A percentile compares a stretch with the other conserved stretches of the same genome.
phyloP scores from a whole-genome alignment of 306 rosid genomes.

The Vachellia pachyceras region DNA sequence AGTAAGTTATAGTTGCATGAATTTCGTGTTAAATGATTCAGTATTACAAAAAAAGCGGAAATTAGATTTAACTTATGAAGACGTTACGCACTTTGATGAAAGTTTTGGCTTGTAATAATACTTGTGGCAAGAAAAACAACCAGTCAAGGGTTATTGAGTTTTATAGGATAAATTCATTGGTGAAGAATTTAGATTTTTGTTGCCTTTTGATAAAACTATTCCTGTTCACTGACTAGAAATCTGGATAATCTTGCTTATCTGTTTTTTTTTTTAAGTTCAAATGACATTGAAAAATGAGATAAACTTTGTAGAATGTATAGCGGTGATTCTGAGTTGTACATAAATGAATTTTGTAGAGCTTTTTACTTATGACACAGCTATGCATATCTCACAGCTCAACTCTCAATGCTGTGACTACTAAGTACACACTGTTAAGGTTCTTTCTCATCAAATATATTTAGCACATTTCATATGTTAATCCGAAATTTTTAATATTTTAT shows the following conservation, averaged over 20 bases:
- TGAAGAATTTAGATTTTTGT: neutral
- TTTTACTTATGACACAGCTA: neutral
- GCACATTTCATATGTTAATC: neutral
- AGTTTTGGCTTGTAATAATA: constrained; percentile 21
- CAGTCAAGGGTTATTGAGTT: neutral
- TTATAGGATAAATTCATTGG: neutral
- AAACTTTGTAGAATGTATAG: neutral
- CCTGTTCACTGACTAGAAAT: neutral
- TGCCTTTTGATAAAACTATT: neutral
- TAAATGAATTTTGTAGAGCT: neutral
- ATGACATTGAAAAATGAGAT: neutral
- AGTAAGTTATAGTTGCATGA: neutral
- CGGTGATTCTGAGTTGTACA: neutral
- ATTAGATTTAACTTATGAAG: constrained; percentile 22
- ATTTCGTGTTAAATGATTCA: constrained; percentile 7
- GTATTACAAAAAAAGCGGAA: constrained; percentile 6
- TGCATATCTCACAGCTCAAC: neutral
- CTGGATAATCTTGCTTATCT: neutral
- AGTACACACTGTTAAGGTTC: neutral
- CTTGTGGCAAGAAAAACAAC: neutral
- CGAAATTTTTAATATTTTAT: neutral
- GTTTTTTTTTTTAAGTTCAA: neutral
- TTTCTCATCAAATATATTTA: neutral
- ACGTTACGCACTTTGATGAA: constrained; percentile 8
- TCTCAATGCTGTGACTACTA: neutral